These are phyloP conservation scores for Panellus pusillus DNA, from an alignment of 768 basidiomycete genomes.

Conservation along the genomic window DNA sequence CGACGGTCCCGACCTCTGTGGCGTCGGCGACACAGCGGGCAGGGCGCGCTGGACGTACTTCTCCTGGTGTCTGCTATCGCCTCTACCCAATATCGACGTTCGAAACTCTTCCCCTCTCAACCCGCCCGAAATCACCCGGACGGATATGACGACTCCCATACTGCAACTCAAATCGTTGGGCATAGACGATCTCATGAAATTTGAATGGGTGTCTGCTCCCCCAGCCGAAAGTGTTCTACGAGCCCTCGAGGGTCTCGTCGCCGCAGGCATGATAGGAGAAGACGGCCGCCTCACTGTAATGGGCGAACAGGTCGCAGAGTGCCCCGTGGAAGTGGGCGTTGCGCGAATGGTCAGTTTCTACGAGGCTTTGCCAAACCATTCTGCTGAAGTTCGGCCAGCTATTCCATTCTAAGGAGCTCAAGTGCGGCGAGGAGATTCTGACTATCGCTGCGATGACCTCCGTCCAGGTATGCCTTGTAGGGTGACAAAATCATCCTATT, in stretches of 20 bases:
- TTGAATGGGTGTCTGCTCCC: constrained; percentile 92
- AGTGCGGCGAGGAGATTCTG: constrained; percentile 93
- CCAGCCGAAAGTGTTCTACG: constrained; percentile 83
- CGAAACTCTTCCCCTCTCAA: constrained; percentile 60
- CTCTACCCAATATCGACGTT: constrained; percentile 74
- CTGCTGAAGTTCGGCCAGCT: constrained; percentile 48
- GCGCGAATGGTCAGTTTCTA: constrained; percentile 79
- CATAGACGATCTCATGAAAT: constrained; percentile 92
- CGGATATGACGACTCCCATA: constrained; percentile 88
- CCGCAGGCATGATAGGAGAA: constrained; percentile 81
- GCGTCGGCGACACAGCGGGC: constrained; percentile 93
- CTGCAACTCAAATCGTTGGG: constrained; percentile 94
- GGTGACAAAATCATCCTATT: not conserved
- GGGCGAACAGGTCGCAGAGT: constrained; percentile 89
- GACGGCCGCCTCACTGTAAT: constrained; percentile 74
- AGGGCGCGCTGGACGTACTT: constrained; percentile 92
- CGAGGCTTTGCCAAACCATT: not conserved
- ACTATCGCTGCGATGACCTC: constrained; percentile 96
- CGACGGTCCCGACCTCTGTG: constrained; percentile 78
- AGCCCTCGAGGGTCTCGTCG: constrained; percentile 80
- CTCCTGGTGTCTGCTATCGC: constrained; percentile 89
- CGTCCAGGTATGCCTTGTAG: constrained; percentile 60
- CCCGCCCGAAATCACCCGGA: constrained; percentile 89
- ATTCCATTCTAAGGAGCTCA: constrained; percentile 80
- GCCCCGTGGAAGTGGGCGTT: constrained; percentile 89